Evolutionary conservation across 257 asterid genomes (phyloP).

Genomic region (Paulownia fortunei): DNA sequence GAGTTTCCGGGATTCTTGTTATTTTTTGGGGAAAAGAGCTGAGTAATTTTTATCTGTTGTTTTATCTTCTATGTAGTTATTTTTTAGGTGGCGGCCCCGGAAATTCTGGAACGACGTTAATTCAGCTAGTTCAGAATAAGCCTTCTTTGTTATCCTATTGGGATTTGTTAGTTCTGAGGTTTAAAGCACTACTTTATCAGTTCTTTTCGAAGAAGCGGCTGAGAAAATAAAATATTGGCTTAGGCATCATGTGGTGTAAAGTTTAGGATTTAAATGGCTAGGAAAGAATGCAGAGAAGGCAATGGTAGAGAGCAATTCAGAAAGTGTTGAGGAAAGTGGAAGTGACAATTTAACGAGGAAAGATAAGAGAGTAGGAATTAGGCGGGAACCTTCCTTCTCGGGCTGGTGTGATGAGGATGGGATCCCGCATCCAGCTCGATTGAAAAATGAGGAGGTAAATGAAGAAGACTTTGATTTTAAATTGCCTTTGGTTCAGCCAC

Average conservation of each 20-base stretch:
- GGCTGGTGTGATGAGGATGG: conserved; percentile 79
- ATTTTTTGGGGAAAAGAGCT: conserved; percentile 17
- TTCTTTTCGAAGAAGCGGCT: conserved; percentile 8
- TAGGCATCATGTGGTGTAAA: conserved; percentile 32
- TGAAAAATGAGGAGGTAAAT: conserved; percentile 36
- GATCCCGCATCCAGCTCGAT: conserved; percentile 38
- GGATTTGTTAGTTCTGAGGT: conserved; percentile 22
- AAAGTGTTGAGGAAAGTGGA: conserved; percentile 48
- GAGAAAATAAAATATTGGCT: not conserved
- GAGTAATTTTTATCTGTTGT: conserved; percentile 25
- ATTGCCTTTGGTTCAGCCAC: conserved; percentile 41
- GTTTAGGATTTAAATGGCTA: conserved; percentile 41
- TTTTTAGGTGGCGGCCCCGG: conserved; percentile 19
- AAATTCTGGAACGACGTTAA: conserved; percentile 10
- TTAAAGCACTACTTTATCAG: conserved; percentile 4
- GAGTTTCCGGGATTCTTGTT: conserved; percentile 19
- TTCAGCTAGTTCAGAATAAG: conserved; percentile 22
- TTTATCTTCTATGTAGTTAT: conserved; percentile 14
- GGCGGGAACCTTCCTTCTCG: conserved; percentile 73
- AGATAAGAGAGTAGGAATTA: conserved; percentile 37
- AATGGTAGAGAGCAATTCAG: conserved; percentile 61
- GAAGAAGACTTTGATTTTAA: conserved; percentile 58
- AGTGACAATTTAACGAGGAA: conserved; percentile 31
- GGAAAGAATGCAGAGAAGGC: conserved; percentile 44
- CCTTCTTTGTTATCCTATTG: not conserved